Percentiles rank a stretch among this genome's conserved stretches.
Conservation (phyloP, 2,329 filamentous ascomycete species). For the Sporothrix pseudoabietina region DNA sequence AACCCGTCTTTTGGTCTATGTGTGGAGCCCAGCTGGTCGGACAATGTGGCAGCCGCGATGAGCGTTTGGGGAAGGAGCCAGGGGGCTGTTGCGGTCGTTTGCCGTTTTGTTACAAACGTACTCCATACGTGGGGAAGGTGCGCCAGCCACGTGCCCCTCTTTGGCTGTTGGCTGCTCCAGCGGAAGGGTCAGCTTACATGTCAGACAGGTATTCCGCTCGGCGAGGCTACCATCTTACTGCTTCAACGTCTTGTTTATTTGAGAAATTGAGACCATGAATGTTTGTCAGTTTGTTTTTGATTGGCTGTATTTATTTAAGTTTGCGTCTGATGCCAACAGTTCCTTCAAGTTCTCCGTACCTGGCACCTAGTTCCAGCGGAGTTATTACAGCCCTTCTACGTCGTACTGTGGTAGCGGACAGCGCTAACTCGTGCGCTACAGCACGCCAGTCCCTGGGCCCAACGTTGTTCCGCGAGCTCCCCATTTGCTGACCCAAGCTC, state of each 20-base stretch:
- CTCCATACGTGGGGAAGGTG: too few relatives aligned
- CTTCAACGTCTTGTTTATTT: not conserved
- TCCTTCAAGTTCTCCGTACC: too few relatives aligned
- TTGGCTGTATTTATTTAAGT: not conserved
- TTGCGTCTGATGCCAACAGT: not conserved
- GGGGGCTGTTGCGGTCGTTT: not conserved
- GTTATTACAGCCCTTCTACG: too few relatives aligned
- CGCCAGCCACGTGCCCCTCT: too few relatives aligned
- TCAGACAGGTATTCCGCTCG: not conserved
- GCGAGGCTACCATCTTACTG: not conserved
- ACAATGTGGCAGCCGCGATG: conserved; percentile 9
- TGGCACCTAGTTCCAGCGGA: not conserved
- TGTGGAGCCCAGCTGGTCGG: conserved; percentile 15
- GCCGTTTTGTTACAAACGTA: too few relatives aligned
- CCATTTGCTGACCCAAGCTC: not conserved
- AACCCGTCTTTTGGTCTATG: not conserved
- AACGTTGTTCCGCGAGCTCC: not conserved
- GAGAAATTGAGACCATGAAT: not conserved
- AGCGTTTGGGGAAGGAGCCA: conserved; percentile 13
- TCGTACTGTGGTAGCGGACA: not conserved
- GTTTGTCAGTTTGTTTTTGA: not conserved
- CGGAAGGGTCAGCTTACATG: not conserved
- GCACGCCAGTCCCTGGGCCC: not conserved
- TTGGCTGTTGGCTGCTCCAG: not conserved
- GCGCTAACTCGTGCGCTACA: not conserved